Evolutionary conservation across 805 yeast species (phyloP).

Genomic region (Sugiyamaella lignohabitans): DNA sequence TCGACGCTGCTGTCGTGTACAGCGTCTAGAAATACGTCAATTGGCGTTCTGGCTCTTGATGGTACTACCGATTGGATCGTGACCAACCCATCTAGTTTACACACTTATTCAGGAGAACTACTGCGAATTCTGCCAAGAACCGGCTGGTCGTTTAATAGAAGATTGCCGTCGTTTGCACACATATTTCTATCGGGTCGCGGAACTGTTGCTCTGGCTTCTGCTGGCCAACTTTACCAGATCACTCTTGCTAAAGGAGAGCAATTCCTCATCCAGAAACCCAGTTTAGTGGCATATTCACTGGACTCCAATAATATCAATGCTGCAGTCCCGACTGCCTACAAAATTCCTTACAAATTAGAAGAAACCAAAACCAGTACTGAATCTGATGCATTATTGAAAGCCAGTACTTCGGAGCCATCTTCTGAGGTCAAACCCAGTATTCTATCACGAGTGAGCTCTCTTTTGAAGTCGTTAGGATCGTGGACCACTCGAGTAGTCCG

Average conservation of each 20-base stretch:
- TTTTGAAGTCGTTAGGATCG: neutral
- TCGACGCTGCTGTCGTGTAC: slow-evolving; percentile 25
- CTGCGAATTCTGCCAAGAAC: slow-evolving; percentile 25
- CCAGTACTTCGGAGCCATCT: neutral
- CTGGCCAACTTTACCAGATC: slow-evolving; percentile 35
- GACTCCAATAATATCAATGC: slow-evolving; percentile 15
- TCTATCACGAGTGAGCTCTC: neutral
- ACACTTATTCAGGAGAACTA: slow-evolving; percentile 42
- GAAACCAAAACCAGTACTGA: no score
- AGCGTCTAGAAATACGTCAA: slow-evolving; percentile 14
- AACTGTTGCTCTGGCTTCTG: slow-evolving; percentile 34
- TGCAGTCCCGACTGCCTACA: slow-evolving; percentile 2
- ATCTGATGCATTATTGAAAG: neutral
- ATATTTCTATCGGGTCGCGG: slow-evolving; percentile 40
- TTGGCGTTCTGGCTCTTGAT: slow-evolving; percentile 35
- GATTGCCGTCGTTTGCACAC: slow-evolving; percentile 28
- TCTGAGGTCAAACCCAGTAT: slow-evolving; percentile 1
- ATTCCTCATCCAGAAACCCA: slow-evolving; percentile 35
- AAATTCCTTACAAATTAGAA: slow-evolving; percentile 6
- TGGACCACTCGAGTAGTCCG: slow-evolving; percentile 2
- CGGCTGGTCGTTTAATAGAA: slow-evolving; percentile 15
- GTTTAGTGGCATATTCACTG: slow-evolving; percentile 38
- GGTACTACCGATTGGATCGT: slow-evolving; percentile 41
- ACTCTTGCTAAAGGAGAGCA: slow-evolving; percentile 36
- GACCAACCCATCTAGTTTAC: slow-evolving; percentile 33